phyloP scores from a whole-genome alignment of 2,329 filamentous ascomycete species.

The Raffaelea ambrosiae region DNA sequence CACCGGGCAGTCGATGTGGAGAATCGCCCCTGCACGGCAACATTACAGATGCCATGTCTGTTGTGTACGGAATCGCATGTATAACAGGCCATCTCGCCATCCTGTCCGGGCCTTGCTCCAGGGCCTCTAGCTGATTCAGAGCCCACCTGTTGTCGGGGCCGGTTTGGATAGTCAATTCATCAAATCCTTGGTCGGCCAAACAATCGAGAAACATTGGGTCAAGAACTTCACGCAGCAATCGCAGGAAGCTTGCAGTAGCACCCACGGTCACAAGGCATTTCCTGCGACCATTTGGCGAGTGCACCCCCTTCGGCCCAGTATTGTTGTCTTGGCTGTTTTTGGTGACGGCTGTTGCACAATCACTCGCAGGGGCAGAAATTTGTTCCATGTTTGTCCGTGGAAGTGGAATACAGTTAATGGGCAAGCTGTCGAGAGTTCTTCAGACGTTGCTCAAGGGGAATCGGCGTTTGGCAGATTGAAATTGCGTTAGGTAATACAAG shows the following conservation, averaged over 20 bases:
- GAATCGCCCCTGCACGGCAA: constrained; percentile 37
- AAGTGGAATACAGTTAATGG: too few species aligned
- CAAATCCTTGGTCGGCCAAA: constrained; percentile 55
- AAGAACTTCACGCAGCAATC: constrained; percentile 60
- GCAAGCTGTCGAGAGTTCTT: too few species aligned
- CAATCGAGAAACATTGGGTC: constrained; percentile 51
- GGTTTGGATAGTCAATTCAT: constrained; percentile 70
- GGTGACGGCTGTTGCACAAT: too few species aligned
- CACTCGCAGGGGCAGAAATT: too few species aligned
- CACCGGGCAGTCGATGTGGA: constrained; percentile 45
- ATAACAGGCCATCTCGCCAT: constrained; percentile 8
- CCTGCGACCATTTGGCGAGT: neutral
- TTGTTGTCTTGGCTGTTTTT: too few species aligned
- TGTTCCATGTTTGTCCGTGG: too few species aligned
- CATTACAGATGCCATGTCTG: constrained; percentile 54
- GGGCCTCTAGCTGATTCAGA: constrained; percentile 17
- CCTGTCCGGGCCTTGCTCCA: constrained; percentile 26
- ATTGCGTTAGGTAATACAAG: too few species aligned
- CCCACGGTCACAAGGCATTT: constrained; percentile 80
- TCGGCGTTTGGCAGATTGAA: too few species aligned
- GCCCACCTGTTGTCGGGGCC: constrained; percentile 60
- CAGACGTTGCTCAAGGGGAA: too few species aligned
- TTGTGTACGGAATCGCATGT: constrained; percentile 55
- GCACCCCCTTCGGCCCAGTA: too few species aligned
- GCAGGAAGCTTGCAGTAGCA: constrained; percentile 76